Conservation (phyloP, 1,139 yeast genomes). For the Diutina ranongensis region DNA sequence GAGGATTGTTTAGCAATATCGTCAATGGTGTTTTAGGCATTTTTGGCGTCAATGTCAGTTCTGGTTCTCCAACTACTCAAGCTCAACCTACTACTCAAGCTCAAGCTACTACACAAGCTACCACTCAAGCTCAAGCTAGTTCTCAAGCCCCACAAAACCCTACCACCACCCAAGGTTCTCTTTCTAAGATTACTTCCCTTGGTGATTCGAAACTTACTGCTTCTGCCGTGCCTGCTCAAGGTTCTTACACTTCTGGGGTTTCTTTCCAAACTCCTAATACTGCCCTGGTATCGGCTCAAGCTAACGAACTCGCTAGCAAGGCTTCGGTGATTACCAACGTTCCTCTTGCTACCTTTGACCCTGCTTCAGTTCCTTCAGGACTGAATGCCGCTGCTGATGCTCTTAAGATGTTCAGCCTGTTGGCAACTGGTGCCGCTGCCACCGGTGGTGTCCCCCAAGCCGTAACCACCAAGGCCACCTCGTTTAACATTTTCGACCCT, state of each 20-base stretch:
- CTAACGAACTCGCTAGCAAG: background rate
- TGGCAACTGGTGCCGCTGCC: background rate
- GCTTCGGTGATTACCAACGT: background rate
- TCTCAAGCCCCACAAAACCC: background rate
- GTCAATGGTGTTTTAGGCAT: background rate
- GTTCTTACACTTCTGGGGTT: background rate
- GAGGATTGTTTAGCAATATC: background rate
- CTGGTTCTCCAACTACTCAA: background rate
- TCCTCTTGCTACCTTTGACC: background rate
- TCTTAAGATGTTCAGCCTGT: constrained; percentile 1
- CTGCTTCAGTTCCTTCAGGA: background rate
- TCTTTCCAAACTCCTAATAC: background rate
- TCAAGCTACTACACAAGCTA: background rate
- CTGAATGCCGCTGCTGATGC: constrained; percentile 1
- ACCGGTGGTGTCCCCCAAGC: background rate
- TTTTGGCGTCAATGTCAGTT: background rate
- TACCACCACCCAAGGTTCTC: background rate
- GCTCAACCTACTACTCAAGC: background rate
- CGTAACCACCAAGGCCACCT: background rate
- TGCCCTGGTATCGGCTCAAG: background rate
- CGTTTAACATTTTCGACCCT: background rate
- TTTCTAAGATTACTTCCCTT: background rate
- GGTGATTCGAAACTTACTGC: background rate
- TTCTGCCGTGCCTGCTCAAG: background rate
- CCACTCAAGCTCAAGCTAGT: background rate